phyloP scores from a whole-genome alignment of 192 early-diverging fungal species.

The Gigaspora rosea region DNA sequence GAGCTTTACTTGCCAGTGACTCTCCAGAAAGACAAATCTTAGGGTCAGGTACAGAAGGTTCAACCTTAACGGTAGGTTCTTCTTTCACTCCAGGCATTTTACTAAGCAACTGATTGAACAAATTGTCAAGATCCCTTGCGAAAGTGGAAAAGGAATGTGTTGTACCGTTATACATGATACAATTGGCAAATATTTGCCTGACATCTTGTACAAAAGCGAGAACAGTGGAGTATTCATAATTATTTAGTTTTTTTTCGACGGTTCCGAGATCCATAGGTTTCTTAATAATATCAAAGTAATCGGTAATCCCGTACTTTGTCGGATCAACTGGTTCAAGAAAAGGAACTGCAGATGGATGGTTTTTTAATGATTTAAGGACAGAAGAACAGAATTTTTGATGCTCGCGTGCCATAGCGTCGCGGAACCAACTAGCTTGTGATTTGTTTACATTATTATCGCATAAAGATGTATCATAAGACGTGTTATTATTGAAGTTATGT shows the following conservation, averaged over 20 bases:
- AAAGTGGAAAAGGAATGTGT: constrained; percentile 69
- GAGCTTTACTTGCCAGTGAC: background rate
- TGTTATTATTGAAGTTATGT: no score
- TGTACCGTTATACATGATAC: constrained; percentile 80
- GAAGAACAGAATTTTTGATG: constrained; percentile 83
- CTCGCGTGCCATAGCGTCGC: constrained; percentile 67
- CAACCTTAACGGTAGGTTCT: constrained; percentile 23
- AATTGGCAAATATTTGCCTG: constrained; percentile 77
- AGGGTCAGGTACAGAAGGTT: background rate
- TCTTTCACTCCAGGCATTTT: constrained; percentile 67
- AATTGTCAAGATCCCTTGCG: constrained; percentile 67
- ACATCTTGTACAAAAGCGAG: constrained; percentile 70
- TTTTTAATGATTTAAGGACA: constrained; percentile 73
- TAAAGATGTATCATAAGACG: no score
- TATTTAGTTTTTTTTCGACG: constrained; percentile 69
- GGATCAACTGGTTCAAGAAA: constrained; percentile 85
- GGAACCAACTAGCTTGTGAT: constrained; percentile 28
- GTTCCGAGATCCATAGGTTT: constrained; percentile 82
- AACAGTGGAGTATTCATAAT: constrained; percentile 63
- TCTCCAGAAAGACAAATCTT: background rate
- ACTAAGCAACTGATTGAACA: constrained; percentile 68
- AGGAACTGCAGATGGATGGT: constrained; percentile 78
- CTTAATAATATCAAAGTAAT: constrained; percentile 74
- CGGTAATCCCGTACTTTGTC: constrained; percentile 74
- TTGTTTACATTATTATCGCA: background rate